Percentiles rank a stretch among this genome's conserved stretches.
These are phyloP conservation scores for Zizania palustris DNA, from an alignment of 202 grass and related monocot genomes.

Conservation along the genomic window DNA sequence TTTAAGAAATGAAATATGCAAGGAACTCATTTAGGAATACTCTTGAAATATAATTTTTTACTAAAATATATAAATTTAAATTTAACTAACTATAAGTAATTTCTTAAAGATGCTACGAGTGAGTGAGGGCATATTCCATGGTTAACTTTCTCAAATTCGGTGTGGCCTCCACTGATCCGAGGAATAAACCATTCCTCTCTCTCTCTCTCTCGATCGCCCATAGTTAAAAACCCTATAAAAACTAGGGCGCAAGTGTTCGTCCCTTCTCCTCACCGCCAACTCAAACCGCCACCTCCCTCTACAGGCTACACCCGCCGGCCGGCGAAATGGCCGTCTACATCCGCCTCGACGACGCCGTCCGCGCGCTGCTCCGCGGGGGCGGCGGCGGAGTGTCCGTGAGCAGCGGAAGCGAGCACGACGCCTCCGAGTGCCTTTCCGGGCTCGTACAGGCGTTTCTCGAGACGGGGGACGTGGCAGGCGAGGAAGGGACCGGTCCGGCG, in stretches of 20 bases:
- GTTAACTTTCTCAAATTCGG: not conserved
- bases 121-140: slow-evolving; percentile 44
- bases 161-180: not conserved
- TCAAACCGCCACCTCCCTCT: not conserved
- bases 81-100: too few relatives aligned
- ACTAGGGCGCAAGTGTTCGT: not conserved
- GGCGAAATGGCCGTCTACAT: slow-evolving; percentile 60
- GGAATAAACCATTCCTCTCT: slow-evolving; percentile 51
- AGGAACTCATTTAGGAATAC: too few relatives aligned
- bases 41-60: too few relatives aligned
- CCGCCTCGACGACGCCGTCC: slow-evolving; percentile 61
- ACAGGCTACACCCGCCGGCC: too few relatives aligned
- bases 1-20: too few relatives aligned
- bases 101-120: too few relatives aligned
- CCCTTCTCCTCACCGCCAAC: slow-evolving; percentile 2
- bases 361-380: slow-evolving; percentile 65
- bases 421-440: slow-evolving; percentile 67
- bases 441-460: slow-evolving; percentile 93
- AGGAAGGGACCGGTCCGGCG: not conserved
- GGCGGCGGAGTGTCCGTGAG: slow-evolving; percentile 37
- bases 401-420: slow-evolving; percentile 85
- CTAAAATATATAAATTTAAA: too few relatives aligned
- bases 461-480: slow-evolving; percentile 36
- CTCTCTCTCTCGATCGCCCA: not conserved
- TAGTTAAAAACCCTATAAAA: slow-evolving; percentile 45